phyloP scores from a whole-genome alignment of 495 filamentous ascomycete species.

The Penicillium alfredii region DNA sequence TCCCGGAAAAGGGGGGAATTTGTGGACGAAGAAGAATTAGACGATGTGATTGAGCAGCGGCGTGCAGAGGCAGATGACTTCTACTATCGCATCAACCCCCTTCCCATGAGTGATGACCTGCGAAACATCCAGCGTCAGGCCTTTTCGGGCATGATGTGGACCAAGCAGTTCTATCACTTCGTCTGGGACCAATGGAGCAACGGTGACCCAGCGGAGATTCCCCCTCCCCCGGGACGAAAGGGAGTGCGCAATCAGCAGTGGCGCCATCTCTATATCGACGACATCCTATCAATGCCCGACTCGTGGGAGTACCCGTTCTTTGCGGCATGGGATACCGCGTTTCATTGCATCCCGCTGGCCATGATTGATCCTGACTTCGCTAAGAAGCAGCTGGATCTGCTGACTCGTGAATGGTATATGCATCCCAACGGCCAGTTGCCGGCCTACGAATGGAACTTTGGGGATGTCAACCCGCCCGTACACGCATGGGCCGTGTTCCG shows the following conservation, averaged over 20 bases:
- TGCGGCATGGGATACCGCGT: slow-evolving; percentile 94
- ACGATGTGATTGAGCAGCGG: slow-evolving; percentile 83
- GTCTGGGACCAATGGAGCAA: slow-evolving; percentile 97
- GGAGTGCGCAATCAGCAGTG: slow-evolving; percentile 79
- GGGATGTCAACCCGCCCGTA: slow-evolving; percentile 93
- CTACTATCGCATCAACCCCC: slow-evolving; percentile 84
- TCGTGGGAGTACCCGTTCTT: slow-evolving; percentile 99
- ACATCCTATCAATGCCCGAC: slow-evolving; percentile 94
- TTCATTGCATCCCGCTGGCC: slow-evolving; percentile 90
- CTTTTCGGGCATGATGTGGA: slow-evolving; percentile 95
- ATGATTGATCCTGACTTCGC: slow-evolving; percentile 98
- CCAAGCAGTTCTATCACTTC: slow-evolving; percentile 93
- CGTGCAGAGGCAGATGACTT: slow-evolving; percentile 90
- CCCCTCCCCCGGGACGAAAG: slow-evolving; percentile 76
- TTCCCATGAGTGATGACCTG: slow-evolving; percentile 91
- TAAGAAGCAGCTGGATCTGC: slow-evolving; percentile 92
- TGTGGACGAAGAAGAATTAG: slow-evolving; percentile 87
- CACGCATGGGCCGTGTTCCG: slow-evolving; percentile 95
- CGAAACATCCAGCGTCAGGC: slow-evolving; percentile 94
- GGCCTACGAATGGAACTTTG: slow-evolving; percentile 96
- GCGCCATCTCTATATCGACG: slow-evolving; percentile 90
- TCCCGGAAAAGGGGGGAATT: slow-evolving; percentile 66
- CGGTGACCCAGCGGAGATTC: slow-evolving; percentile 65
- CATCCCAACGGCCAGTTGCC: slow-evolving; percentile 94
- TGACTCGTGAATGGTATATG: slow-evolving; percentile 98